phyloP scores from a whole-genome alignment of 305 asterid genomes.

The Ruellia speciosa region DNA sequence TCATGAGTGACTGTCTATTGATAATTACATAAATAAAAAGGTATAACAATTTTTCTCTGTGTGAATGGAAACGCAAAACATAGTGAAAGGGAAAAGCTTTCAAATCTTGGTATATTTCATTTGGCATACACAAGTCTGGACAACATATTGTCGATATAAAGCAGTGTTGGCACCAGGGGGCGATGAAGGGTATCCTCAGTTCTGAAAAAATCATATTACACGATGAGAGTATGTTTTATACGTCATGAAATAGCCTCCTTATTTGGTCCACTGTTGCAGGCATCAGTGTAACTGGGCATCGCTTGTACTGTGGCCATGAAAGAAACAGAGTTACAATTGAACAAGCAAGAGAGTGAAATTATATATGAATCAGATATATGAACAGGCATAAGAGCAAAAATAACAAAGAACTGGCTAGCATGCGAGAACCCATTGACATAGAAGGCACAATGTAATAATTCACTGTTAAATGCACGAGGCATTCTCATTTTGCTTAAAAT shows the following conservation, averaged over 20 bases:
- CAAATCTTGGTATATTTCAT: background rate
- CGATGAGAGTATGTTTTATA: constrained; percentile 26
- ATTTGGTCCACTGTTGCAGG: constrained; percentile 86
- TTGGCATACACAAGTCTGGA: background rate
- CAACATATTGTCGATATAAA: background rate
- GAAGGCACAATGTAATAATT: too few relatives aligned
- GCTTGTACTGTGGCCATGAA: constrained; percentile 61
- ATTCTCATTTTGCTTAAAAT: too few relatives aligned
- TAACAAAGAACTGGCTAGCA: background rate
- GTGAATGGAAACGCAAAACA: too few relatives aligned
- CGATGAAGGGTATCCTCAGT: background rate
- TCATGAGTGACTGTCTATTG: background rate
- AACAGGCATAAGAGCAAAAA: background rate
- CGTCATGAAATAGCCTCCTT: constrained; percentile 85
- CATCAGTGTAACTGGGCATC: constrained; percentile 80
- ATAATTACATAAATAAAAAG: too few relatives aligned
- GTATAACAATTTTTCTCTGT: too few relatives aligned
- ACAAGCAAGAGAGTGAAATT: too few relatives aligned
- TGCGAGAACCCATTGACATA: too few relatives aligned
- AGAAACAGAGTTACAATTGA: constrained; percentile 2
- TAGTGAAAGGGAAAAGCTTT: background rate
- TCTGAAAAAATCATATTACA: background rate
- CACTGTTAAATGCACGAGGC: too few relatives aligned
- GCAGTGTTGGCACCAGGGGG: background rate
- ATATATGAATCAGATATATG: background rate